Conservation (phyloP, 2,329 filamentous ascomycete genomes). For the Teratosphaeria gauchensis region DNA sequence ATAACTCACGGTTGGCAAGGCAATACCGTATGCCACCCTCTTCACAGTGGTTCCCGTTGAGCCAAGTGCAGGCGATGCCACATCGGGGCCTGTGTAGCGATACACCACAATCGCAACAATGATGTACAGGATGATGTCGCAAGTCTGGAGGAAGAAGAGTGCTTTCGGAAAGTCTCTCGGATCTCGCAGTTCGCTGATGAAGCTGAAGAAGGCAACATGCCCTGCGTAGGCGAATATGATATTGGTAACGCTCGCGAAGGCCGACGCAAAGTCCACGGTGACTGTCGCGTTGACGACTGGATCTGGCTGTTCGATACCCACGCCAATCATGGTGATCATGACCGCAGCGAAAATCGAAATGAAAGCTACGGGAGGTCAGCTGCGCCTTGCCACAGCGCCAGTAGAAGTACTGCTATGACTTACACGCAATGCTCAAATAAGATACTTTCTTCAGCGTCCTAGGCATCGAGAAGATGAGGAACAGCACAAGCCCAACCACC, state of each 20-base stretch:
- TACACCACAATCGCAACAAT: slow-evolving; percentile 44
- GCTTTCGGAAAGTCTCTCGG: slow-evolving; percentile 43
- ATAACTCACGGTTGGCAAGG: slow-evolving; percentile 31
- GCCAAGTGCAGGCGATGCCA: slow-evolving; percentile 40
- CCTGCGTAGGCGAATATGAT: slow-evolving; percentile 58
- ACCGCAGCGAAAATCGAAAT: slow-evolving; percentile 49
- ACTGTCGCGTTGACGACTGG: slow-evolving; percentile 29
- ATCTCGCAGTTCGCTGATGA: slow-evolving; percentile 36
- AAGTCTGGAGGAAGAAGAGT: slow-evolving; percentile 40
- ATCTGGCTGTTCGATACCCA: slow-evolving; percentile 43
- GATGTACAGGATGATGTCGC: slow-evolving; percentile 43
- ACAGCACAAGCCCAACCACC: slow-evolving; percentile 49
- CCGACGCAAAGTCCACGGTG: slow-evolving; percentile 36
- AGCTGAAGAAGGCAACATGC: slow-evolving; percentile 38
- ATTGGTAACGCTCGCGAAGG: slow-evolving; percentile 54
- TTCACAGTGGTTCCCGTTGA: slow-evolving; percentile 37
- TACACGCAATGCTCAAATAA: slow-evolving; percentile 52
- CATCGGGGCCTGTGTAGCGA: slow-evolving; percentile 38
- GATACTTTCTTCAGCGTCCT: slow-evolving; percentile 55
- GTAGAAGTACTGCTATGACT: slow-evolving; percentile 8
- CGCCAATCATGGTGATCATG: slow-evolving; percentile 56
- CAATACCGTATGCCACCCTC: slow-evolving; percentile 43
- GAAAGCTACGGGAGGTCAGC: slow-evolving; percentile 27
- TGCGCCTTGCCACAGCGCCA: neutral
- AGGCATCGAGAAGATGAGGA: slow-evolving; percentile 50